Percentiles rank a stretch among this genome's conserved stretches.
These are phyloP conservation scores for Glycyrrhiza uralensis DNA, from an alignment of 306 rosid genomes.

Conservation along the genomic window DNA sequence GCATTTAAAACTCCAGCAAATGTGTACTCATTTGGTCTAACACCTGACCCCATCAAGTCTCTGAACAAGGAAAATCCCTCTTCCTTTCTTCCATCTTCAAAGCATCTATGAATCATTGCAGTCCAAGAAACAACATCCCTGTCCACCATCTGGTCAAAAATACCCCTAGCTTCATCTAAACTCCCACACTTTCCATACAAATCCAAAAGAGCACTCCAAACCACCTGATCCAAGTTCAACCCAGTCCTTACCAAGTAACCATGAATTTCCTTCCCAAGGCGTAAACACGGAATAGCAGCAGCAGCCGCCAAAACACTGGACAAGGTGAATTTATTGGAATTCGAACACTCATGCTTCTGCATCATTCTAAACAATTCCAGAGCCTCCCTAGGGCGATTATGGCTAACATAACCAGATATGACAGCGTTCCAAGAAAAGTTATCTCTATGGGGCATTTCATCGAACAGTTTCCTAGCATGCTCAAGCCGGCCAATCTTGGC, in stretches of 20 bases:
- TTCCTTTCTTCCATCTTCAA: conserved; percentile 56
- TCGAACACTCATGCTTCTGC: conserved; percentile 42
- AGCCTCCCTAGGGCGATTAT: conserved; percentile 45
- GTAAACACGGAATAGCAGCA: conserved; percentile 45
- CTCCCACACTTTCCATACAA: conserved; percentile 73
- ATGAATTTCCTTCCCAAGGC: conserved; percentile 67
- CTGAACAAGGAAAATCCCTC: conserved; percentile 61
- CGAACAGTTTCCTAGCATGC: conserved; percentile 54
- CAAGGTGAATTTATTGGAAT: conserved; percentile 45
- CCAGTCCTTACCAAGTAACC: conserved; percentile 47
- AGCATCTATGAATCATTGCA: conserved; percentile 55
- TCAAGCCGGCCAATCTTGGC: conserved; percentile 45
- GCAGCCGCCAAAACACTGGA: conserved; percentile 61
- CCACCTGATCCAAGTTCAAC: conserved; percentile 57
- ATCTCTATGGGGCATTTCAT: conserved; percentile 64
- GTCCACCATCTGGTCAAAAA: conserved; percentile 49
- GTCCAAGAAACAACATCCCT: conserved; percentile 67
- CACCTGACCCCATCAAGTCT: conserved; percentile 37
- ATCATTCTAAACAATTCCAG: conserved; percentile 52
- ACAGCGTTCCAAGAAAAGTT: conserved; percentile 61
- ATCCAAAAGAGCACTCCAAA: conserved; percentile 64
- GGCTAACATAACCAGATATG: conserved; percentile 50
- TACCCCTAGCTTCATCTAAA: conserved; percentile 51
- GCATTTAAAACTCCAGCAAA: conserved; percentile 62
- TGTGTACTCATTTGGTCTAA: conserved; percentile 65